Percentiles rank a stretch among this genome's conserved stretches.
Evolutionary conservation across 371 early-diverging fungal genomes (phyloP).

Genomic region (Mortierella sp.): DNA sequence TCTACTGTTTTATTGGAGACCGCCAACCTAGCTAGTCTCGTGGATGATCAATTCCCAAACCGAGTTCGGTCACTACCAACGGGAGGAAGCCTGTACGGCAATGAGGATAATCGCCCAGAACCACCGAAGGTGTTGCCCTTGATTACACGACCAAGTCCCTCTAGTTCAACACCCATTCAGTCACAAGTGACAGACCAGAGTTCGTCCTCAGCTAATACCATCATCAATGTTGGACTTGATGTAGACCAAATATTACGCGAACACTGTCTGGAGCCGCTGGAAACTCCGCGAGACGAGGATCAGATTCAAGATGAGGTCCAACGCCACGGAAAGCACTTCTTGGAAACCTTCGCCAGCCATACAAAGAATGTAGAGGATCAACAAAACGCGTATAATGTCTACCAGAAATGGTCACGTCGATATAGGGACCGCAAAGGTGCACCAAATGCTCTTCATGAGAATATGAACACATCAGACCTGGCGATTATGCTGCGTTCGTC

Average conservation of each 20-base stretch:
- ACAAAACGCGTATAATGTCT: conserved; percentile 73
- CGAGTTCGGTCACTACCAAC: conserved; percentile 29
- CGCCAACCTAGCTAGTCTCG: conserved; percentile 31
- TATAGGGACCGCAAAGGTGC: conserved; percentile 59
- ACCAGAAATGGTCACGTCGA: conserved; percentile 75
- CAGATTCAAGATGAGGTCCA: conserved; percentile 64
- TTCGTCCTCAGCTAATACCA: conserved; percentile 7
- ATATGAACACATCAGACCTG: conserved; percentile 67
- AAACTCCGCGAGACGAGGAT: conserved; percentile 45
- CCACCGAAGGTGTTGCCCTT: conserved; percentile 32
- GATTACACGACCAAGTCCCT: conserved; percentile 30
- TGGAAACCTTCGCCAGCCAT: conserved; percentile 65
- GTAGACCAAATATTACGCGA: conserved; percentile 68
- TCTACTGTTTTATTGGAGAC: conserved; percentile 23
- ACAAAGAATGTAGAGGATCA: conserved; percentile 71
- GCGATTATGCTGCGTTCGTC: conserved; percentile 72
- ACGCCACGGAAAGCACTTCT: conserved; percentile 70
- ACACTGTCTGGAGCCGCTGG: conserved; percentile 60
- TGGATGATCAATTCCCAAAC: conserved; percentile 54
- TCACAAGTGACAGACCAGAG: conserved; percentile 19
- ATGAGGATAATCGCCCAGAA: conserved; percentile 38
- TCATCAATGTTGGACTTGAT: conserved; percentile 51
- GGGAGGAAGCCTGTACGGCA: conserved; percentile 33
- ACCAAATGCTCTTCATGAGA: conserved; percentile 58
- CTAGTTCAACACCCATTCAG: conserved; percentile 13